Conservation (phyloP, 306 rosid species). For the Casuarina glauca region DNA sequence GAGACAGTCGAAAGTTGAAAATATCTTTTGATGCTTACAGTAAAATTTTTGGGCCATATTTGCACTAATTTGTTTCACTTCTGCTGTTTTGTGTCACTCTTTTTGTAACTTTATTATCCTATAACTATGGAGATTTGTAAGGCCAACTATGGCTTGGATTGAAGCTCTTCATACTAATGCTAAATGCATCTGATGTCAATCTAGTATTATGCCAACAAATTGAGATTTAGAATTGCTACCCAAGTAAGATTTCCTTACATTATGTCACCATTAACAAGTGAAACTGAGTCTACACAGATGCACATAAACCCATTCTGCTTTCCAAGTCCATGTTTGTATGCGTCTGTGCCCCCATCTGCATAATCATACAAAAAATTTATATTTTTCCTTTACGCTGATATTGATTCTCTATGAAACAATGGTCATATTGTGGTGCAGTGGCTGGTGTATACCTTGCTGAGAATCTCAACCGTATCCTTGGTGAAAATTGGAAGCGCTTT, state of each 20-base stretch:
- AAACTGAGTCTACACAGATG: not conserved
- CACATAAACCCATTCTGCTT: too few relatives aligned
- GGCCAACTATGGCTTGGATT: not conserved
- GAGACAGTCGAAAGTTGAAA: not conserved
- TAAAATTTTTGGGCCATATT: not conserved
- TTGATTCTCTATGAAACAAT: constrained; percentile 6
- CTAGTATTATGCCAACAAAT: not conserved
- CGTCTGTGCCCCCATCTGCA: too few relatives aligned
- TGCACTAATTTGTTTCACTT: not conserved
- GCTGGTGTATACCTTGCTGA: constrained; percentile 89
- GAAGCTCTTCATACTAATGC: not conserved
- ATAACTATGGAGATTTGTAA: not conserved
- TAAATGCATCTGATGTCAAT: not conserved
- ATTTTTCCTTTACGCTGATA: not conserved
- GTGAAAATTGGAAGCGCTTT: constrained; percentile 80
- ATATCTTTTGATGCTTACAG: not conserved
- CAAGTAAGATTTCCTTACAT: not conserved
- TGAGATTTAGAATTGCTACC: not conserved
- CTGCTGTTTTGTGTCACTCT: not conserved
- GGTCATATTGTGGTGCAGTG: constrained; percentile 58
- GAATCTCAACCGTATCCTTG: constrained; percentile 55
- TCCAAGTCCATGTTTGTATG: too few relatives aligned
- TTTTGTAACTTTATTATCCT: not conserved
- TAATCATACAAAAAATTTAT: not conserved
- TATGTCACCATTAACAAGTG: not conserved